These are phyloP conservation scores for Cladosporium velox DNA, from an alignment of 2,329 filamentous ascomycete species.

Conservation along the genomic window DNA sequence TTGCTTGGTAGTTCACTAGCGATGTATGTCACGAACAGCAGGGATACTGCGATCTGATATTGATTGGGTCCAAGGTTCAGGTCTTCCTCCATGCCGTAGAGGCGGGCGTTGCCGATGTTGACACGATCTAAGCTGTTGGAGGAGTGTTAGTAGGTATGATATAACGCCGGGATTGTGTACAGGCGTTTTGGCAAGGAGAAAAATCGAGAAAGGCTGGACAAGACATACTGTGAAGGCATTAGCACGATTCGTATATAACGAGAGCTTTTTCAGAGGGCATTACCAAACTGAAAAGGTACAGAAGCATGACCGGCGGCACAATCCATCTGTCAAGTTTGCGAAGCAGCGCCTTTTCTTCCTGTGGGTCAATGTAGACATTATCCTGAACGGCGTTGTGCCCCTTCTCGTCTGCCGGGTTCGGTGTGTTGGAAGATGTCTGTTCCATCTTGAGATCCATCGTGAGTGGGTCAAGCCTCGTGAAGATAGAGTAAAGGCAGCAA, in stretches of 20 bases:
- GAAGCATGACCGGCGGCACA: slow-evolving; percentile 53
- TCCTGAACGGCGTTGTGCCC: slow-evolving; percentile 2
- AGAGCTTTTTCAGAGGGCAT: slow-evolving; percentile 47
- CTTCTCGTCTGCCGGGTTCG: slow-evolving; percentile 4
- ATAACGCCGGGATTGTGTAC: too few species aligned
- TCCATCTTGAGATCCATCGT: slow-evolving; percentile 9
- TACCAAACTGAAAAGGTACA: slow-evolving; percentile 59
- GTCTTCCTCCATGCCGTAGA: slow-evolving; percentile 47
- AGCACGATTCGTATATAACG: background rate
- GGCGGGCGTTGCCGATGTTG: slow-evolving; percentile 35
- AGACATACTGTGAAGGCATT: background rate
- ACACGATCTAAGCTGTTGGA: background rate
- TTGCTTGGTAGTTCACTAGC: slow-evolving; percentile 52
- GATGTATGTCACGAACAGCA: slow-evolving; percentile 35
- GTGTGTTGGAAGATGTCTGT: background rate
- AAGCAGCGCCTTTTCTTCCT: slow-evolving; percentile 50
- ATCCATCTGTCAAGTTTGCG: slow-evolving; percentile 52
- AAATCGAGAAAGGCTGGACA: too few species aligned
- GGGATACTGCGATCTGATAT: slow-evolving; percentile 35
- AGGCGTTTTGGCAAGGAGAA: too few species aligned
- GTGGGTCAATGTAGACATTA: slow-evolving; percentile 42
- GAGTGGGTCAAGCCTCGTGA: background rate
- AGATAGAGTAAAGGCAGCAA: background rate
- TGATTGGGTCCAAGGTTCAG: slow-evolving; percentile 45
- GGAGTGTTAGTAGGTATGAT: background rate